Base-by-base conservation (phyloP, 139 green algal species). In the Closterium sp. region DNA sequence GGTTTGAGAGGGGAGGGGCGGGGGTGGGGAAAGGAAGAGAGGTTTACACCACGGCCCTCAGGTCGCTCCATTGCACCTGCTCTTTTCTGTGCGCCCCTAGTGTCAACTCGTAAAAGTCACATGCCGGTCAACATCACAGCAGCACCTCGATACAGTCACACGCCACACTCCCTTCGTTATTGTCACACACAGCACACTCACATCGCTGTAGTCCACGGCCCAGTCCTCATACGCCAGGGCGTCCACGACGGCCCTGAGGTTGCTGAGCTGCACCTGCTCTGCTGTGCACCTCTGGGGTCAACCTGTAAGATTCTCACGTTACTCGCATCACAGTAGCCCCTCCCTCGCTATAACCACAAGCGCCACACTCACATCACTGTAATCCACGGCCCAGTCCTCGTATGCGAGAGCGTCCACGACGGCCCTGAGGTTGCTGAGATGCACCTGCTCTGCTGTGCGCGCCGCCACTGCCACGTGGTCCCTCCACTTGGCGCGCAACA, bases 161-260 rank as follows among this genome's bases (percentile, higher is more conserved):
- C 62, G 17, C 62, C 17, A 4, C 2, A 79, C 62, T 13, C 17
- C 62, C 62, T 13, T 79, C 62, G 27, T 9, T 50, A 13, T 9
- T 17, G 38, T 79, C 62, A 79, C 38, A 50, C 38, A 50, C 34
- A 42, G 6, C 34, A 50, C 62, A 79, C 90, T 92, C n/a, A 92
- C 90, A 92, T 92, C 90, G 19, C 91, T 84, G 86, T 31, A 93
- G 86, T 93, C 86, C 31, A 91, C 91, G 22, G 91, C 91, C 85
- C 91, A 93, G 28, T 93, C 91, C 91, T 93, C 91, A 29, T 93
- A 93, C 9, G 24, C 22, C 17, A 93, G 91, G 0, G 91, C 91
- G 9, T 93, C 91, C 31, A 86, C 86, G 0, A 88, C 91, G 9
- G 62, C 88, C 7, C 21, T 5, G 9, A 86, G 29, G 45, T 86